phyloP scores from a whole-genome alignment of 2,329 filamentous ascomycete genomes.

The Cladosporium sphaerospermum region DNA sequence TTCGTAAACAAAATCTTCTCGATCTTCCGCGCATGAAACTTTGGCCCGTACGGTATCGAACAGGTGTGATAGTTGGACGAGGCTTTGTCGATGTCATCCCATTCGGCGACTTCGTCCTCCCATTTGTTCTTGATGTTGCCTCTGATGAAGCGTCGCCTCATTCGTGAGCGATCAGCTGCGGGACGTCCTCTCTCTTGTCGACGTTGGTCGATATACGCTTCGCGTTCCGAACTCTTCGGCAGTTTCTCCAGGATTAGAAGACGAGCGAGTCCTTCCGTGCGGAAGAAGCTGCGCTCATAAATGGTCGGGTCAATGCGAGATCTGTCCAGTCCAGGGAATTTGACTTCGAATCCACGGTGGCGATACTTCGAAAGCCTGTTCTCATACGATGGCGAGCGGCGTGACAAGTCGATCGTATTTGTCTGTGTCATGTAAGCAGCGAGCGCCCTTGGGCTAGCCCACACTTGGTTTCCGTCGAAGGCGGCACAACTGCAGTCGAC shows the following conservation, averaged over 20 bases:
- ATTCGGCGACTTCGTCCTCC: conserved; percentile 78
- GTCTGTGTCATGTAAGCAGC: conserved; percentile 74
- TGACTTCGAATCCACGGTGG: conserved; percentile 76
- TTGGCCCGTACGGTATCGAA: conserved; percentile 60
- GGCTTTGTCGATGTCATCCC: conserved; percentile 69
- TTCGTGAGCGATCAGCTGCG: conserved; percentile 36
- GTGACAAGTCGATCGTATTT: conserved; percentile 72
- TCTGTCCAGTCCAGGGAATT: conserved; percentile 69
- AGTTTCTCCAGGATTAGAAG: conserved; percentile 74
- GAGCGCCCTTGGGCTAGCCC: conserved; percentile 68
- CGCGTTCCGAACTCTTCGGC: conserved; percentile 61
- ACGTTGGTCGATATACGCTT: conserved; percentile 64
- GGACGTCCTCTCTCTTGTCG: conserved; percentile 68
- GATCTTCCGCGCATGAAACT: conserved; percentile 58
- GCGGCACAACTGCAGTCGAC: conserved; percentile 78
- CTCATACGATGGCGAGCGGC: conserved; percentile 80
- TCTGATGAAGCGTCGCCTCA: conserved; percentile 38
- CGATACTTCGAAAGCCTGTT: conserved; percentile 82
- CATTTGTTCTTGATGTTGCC: conserved; percentile 73
- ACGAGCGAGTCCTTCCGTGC: conserved; percentile 70
- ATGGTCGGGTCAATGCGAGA: conserved; percentile 78
- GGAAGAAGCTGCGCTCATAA: conserved; percentile 71
- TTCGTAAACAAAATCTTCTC: conserved; percentile 77
- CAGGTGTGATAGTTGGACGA: conserved; percentile 62
- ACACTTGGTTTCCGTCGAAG: conserved; percentile 76